Evolutionary conservation across 2,329 filamentous ascomycete genomes (phyloP).

Genomic region (Cercospora sp.): DNA sequence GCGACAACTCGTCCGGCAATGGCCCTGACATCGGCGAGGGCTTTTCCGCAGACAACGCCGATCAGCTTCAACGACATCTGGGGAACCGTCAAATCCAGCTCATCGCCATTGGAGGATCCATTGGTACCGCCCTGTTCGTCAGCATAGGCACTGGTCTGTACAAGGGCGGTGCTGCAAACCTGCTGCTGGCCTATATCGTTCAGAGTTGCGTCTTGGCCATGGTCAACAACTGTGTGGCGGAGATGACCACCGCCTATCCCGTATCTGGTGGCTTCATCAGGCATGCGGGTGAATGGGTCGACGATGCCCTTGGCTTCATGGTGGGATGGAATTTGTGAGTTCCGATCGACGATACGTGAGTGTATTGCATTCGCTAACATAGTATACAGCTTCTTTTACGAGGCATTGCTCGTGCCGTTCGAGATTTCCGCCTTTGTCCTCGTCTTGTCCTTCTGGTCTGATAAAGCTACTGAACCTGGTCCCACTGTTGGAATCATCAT

Average conservation of each 20-base stretch:
- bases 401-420: conserved; percentile 53
- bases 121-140: conserved; percentile 40
- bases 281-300: conserved; percentile 63
- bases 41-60: conserved; percentile 30
- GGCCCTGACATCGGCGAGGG: conserved; percentile 21
- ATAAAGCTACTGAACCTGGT: conserved; percentile 41
- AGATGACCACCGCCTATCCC: conserved; percentile 65
- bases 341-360: neutral
- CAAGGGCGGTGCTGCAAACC: conserved; percentile 52
- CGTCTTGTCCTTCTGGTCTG: conserved; percentile 42
- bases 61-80: conserved; percentile 37
- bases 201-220: conserved; percentile 59
- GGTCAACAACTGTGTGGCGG: conserved; percentile 66
- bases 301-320: conserved; percentile 62
- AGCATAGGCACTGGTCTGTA: conserved; percentile 59
- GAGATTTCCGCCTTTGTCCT: conserved; percentile 52
- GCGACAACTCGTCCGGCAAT: conserved; percentile 15
- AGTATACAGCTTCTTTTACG: conserved; percentile 43
- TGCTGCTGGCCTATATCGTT: conserved; percentile 60
- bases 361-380: neutral
- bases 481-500: conserved; percentile 39
- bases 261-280: conserved; percentile 65
- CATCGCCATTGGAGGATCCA: conserved; percentile 41
- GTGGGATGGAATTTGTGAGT: conserved; percentile 28
- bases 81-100: conserved; percentile 41